phyloP scores from a whole-genome alignment of 129 eudicot species.

The Arctium minus region DNA sequence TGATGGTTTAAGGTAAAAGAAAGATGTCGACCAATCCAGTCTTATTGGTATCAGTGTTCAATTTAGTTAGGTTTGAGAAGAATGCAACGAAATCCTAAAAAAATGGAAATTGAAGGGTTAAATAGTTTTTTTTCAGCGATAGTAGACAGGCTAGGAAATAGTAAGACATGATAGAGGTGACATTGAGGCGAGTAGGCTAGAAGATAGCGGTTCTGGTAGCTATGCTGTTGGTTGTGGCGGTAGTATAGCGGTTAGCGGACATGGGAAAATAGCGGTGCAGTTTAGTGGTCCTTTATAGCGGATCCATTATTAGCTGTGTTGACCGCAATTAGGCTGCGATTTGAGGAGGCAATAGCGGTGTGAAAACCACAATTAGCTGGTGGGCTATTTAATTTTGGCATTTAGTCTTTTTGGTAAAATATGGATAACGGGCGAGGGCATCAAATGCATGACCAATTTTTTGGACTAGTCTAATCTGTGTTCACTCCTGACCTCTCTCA shows the following conservation, averaged over 20 bases:
- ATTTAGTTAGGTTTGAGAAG: not conserved
- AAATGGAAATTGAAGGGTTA: conserved; percentile 9
- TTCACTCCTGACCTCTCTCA: not conserved
- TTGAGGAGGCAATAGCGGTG: not conserved
- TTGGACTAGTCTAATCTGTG: not conserved
- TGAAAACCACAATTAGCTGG: not conserved
- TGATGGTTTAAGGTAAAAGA: not conserved
- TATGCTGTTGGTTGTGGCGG: not conserved
- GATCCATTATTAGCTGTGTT: not conserved
- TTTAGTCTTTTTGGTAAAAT: not conserved
- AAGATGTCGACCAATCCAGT: not conserved
- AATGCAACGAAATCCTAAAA: not conserved
- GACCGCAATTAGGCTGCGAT: not conserved
- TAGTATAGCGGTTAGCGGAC: not conserved
- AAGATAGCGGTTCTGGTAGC: not conserved
- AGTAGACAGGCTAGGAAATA: not conserved
- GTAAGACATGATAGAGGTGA: not conserved
- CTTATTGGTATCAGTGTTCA: not conserved
- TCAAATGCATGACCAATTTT: not conserved
- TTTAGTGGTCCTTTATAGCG: not conserved
- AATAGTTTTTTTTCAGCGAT: not conserved
- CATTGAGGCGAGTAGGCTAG: not conserved
- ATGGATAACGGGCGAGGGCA: not conserved
- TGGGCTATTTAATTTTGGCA: not conserved
- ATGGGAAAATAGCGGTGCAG: not conserved